Evolutionary conservation across 2,329 filamentous ascomycete species (phyloP).

Genomic region (Pseudogymnoascus sp.): DNA sequence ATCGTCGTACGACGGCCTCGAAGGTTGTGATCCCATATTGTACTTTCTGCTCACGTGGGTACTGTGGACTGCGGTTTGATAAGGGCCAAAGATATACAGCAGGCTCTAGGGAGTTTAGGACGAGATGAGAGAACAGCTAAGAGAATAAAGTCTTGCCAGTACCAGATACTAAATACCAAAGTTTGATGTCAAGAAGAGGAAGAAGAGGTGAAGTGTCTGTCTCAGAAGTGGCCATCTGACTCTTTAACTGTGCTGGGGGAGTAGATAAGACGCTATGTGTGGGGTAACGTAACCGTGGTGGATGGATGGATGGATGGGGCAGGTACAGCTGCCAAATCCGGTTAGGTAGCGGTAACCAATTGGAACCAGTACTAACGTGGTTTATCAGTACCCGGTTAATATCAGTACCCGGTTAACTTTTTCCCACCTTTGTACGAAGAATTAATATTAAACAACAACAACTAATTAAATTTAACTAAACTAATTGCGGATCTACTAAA

Average conservation of each 20-base stretch:
- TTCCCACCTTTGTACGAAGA: too few relatives aligned
- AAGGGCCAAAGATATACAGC: not conserved
- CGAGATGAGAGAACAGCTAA: not conserved
- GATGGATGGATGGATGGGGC: constrained; percentile 1
- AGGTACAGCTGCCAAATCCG: not conserved
- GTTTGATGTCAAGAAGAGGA: not conserved
- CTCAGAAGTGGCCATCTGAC: not conserved
- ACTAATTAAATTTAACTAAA: too few relatives aligned
- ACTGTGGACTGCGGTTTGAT: not conserved
- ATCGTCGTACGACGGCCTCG: not conserved
- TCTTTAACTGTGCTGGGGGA: not conserved
- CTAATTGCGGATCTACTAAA: too few relatives aligned
- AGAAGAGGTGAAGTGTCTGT: not conserved
- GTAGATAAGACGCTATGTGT: not conserved
- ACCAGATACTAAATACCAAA: not conserved
- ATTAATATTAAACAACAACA: too few relatives aligned
- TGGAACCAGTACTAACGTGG: not conserved
- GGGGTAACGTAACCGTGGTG: constrained; percentile 5
- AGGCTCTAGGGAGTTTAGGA: not conserved
- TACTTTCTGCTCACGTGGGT: not conserved
- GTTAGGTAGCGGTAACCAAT: not conserved
- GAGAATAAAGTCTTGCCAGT: not conserved
- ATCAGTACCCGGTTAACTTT: too few relatives aligned
- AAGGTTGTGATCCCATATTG: not conserved
- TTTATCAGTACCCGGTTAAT: too few relatives aligned